phyloP scores from a whole-genome alignment of 106 monocot genomes.

The Dendrobium chrysotoxum region DNA sequence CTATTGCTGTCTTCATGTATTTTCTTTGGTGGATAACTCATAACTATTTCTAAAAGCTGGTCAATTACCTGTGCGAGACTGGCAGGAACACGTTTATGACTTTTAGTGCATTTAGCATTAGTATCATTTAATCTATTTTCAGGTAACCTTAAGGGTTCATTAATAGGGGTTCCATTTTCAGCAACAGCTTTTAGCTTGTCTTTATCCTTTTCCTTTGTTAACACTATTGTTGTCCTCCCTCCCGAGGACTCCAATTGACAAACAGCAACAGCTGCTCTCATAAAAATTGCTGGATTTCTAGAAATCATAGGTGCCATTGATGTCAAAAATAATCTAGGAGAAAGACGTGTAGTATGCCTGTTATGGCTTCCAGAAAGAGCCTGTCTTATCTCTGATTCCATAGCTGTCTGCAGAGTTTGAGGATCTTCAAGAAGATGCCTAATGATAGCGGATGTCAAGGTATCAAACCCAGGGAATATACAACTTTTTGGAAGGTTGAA shows the following conservation, averaged over 20 bases:
- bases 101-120: conserved; percentile 31
- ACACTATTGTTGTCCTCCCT: conserved; percentile 44
- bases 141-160: conserved; percentile 29
- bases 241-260: conserved; percentile 67
- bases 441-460: conserved; percentile 56
- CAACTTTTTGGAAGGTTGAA: conserved; percentile 50
- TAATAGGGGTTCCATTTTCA: conserved; percentile 29
- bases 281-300: conserved; percentile 59
- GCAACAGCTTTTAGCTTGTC: conserved; percentile 38
- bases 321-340: conserved; percentile 48
- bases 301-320: conserved; percentile 70
- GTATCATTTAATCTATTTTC: conserved; percentile 43
- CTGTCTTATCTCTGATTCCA: conserved; percentile 78
- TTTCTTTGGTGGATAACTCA: conserved; percentile 38
- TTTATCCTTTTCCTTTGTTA: conserved; percentile 61
- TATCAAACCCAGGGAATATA: conserved; percentile 73
- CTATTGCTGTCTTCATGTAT: conserved; percentile 27
- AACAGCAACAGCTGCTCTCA: conserved; percentile 58
- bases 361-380: conserved; percentile 33
- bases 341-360: conserved; percentile 41
- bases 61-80: conserved; percentile 64
- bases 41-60: conserved; percentile 67
- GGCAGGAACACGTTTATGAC: conserved; percentile 55
- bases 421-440: conserved; percentile 80
- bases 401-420: conserved; percentile 73